Evolutionary conservation across 2,329 filamentous ascomycete species (phyloP), one percentile per base, ranked within the genome.

Genomic region (Ophiognomonia clavigignenti-juglandacearum): DNA sequence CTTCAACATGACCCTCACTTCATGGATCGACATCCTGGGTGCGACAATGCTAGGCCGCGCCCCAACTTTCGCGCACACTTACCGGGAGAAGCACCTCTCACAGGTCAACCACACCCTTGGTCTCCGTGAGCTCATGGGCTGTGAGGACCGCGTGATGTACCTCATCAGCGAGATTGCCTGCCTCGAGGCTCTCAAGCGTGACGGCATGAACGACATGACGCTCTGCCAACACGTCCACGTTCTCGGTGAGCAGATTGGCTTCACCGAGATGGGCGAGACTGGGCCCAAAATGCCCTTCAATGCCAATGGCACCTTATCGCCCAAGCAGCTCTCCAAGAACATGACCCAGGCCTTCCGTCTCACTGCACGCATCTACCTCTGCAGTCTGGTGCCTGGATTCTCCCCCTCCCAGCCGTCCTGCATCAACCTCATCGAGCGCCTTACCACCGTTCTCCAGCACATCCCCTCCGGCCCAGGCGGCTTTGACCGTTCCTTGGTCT

Each of bases 1-100:
- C 10, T 96, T 96, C 79, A 96, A 91, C 77, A 96, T 96, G 90
- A 91, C 88, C 1, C 73, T 96, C 53, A 86, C 89, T 6, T 77
- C 90, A 9, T 97, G 93, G 93, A 96, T 97, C 60, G 93, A 98
- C 67, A 96, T 98, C 56, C 80, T 97, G 27, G 93, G 93, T 53
- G 85, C 91, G 2, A 95, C 91, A 9, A 96, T 98, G 83, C 79
- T 87, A 53, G 91, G 91, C 27, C 80, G 82, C 47, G 86, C 89
- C 9, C 93, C 93, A 7, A 80, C 81, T 8, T 97, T 96, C 61
- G 90, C 93, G 4, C 88, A 96, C 70, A 88, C 86, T n/a, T 98
- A 97, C 70, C 85, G 93, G 41, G 85, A 93, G 65, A 95, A 96
- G 75, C 88, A 96, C 65, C 79, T 96, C 43, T 86, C 88, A 9